Conservation (phyloP, 805 yeast genomes). For the Saccharomyces paradoxus region DNA sequence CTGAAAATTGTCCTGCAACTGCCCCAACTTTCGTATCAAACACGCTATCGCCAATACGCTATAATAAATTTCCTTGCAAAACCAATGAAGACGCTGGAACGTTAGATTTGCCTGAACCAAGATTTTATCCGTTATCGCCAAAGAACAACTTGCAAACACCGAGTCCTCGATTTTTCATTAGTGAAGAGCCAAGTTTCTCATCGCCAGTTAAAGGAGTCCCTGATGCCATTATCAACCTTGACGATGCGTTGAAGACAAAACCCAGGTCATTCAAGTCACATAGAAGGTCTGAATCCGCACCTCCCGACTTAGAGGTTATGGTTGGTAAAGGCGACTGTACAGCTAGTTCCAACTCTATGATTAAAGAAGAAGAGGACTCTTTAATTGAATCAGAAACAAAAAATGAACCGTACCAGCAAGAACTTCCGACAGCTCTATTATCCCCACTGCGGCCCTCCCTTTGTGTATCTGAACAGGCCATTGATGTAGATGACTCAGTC, state of each 20-base stretch:
- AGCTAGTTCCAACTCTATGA: slow-evolving; percentile 4
- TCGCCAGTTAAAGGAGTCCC: slow-evolving; percentile 34
- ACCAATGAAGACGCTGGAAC: not conserved
- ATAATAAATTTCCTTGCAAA: slow-evolving; percentile 9
- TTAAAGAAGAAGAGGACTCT: slow-evolving; percentile 19
- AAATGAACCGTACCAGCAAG: not conserved
- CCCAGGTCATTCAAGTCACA: slow-evolving; percentile 32
- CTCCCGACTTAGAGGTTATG: slow-evolving; percentile 37
- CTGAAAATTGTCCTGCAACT: slow-evolving; percentile 4
- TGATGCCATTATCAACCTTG: slow-evolving; percentile 50
- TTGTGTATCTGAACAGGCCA: slow-evolving; percentile 6
- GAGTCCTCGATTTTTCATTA: slow-evolving; percentile 27
- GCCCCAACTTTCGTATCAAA: slow-evolving; percentile 9
- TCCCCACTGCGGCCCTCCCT: slow-evolving; percentile 21
- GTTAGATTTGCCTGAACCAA: not conserved
- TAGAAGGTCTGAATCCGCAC: slow-evolving; percentile 50
- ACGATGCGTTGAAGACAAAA: slow-evolving; percentile 40
- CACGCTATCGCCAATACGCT: slow-evolving; percentile 18
- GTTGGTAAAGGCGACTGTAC: slow-evolving; percentile 2
- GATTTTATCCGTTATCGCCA: not conserved
- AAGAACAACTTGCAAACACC: slow-evolving; percentile 3
- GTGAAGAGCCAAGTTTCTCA: slow-evolving; percentile 27
- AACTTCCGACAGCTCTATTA: slow-evolving; percentile 6
- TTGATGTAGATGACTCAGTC: not conserved
- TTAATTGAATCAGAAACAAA: not conserved